phyloP scores from a whole-genome alignment of 2,329 filamentous ascomycete species.

The Arthrobotrys entomopaga region DNA sequence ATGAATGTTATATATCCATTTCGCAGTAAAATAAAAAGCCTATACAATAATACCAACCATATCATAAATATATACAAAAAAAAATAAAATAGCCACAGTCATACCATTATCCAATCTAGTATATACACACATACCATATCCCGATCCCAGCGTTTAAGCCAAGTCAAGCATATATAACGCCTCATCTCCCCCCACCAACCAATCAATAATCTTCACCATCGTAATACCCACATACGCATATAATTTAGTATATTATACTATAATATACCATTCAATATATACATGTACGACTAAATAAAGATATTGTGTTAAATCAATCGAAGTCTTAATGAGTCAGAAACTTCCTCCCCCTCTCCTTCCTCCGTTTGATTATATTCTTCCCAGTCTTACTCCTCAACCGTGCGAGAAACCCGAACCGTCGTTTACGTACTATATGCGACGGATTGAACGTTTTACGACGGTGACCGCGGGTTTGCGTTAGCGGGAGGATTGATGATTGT shows the following conservation, averaged over 20 bases:
- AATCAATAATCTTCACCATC: not conserved
- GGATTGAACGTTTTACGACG: slow-evolving; percentile 44
- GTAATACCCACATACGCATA: not conserved
- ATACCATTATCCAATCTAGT: no score
- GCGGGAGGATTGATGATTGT: not conserved
- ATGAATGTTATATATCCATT: no score
- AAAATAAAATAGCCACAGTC: no score
- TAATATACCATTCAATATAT: no score
- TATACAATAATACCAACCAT: no score
- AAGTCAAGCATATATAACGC: not conserved
- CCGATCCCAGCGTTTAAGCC: no score
- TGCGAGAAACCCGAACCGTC: slow-evolving; percentile 69
- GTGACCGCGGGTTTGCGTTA: slow-evolving; percentile 41
- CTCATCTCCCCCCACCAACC: not conserved
- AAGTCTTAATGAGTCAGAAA: slow-evolving; percentile 40
- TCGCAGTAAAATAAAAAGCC: no score
- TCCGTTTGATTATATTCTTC: slow-evolving; percentile 67
- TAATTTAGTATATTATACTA: no score
- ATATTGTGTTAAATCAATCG: not conserved
- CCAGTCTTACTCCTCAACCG: slow-evolving; percentile 67
- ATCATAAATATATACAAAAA: no score
- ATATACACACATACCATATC: no score
- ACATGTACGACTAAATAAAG: not conserved
- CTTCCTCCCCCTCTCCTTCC: slow-evolving; percentile 67
- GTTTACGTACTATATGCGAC: slow-evolving; percentile 66